phyloP scores from a whole-genome alignment of 129 eudicot genomes.

The Sambucus nigra region DNA sequence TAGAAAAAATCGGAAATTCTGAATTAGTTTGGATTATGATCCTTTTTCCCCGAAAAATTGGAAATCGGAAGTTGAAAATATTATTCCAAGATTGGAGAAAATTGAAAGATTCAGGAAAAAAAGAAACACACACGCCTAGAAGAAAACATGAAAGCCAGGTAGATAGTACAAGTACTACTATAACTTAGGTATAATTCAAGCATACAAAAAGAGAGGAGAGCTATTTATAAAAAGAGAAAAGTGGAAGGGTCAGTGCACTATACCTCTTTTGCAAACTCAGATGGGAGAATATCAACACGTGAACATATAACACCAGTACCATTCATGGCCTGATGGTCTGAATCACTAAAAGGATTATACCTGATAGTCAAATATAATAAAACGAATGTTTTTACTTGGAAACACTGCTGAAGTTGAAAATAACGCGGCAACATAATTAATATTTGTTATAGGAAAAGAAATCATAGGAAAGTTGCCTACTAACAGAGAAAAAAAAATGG shows the following conservation, averaged over 20 bases:
- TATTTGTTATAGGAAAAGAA: too few species aligned
- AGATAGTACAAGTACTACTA: neutral
- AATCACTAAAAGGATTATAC: constrained; percentile 45
- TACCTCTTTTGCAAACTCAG: constrained; percentile 80
- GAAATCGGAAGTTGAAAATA: too few species aligned
- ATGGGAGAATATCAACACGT: constrained; percentile 66
- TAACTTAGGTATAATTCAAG: neutral
- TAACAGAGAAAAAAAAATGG: too few species aligned
- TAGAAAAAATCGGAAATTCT: too few species aligned
- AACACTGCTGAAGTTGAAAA: neutral
- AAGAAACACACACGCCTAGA: too few species aligned
- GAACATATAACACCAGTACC: constrained; percentile 61
- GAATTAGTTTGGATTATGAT: too few species aligned
- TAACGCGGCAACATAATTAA: too few species aligned
- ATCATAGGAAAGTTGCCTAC: too few species aligned
- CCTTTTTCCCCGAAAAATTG: too few species aligned
- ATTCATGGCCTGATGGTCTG: constrained; percentile 48
- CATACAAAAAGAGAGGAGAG: neutral
- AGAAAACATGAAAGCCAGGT: neutral
- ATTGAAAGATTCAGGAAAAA: too few species aligned
- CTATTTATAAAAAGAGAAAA: neutral
- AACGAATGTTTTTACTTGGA: constrained; percentile 3
- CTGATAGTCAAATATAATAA: constrained; percentile 20
- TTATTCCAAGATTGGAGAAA: too few species aligned
- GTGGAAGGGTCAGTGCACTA: neutral